phyloP scores from a whole-genome alignment of 208 protist species.

The Crithidia bombi region DNA sequence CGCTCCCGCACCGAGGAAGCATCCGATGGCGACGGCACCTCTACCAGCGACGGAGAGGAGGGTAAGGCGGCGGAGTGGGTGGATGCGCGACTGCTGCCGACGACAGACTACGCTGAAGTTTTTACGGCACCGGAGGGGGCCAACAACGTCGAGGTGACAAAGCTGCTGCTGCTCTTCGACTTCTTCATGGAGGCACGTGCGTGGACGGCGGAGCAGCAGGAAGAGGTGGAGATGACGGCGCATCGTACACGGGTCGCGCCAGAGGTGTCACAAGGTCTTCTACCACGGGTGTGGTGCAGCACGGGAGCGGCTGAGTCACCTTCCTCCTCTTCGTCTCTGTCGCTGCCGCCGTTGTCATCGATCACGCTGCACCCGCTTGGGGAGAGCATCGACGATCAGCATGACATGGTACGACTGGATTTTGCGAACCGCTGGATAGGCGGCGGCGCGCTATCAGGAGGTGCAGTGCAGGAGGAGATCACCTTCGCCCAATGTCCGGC shows the following conservation, averaged over 20 bases:
- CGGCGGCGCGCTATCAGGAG: slow-evolving; percentile 57
- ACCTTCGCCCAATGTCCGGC: slow-evolving; percentile 66
- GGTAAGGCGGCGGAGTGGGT: slow-evolving; percentile 5
- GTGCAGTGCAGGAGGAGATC: slow-evolving; percentile 84
- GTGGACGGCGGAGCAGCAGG: background rate
- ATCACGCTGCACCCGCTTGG: slow-evolving; percentile 22
- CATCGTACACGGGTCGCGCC: background rate
- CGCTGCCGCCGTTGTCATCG: slow-evolving; percentile 1
- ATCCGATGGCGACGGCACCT: background rate
- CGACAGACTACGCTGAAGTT: slow-evolving; percentile 34
- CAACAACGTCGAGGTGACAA: slow-evolving; percentile 29
- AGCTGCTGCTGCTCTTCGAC: slow-evolving; percentile 36
- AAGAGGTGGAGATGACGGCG: background rate
- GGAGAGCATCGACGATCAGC: slow-evolving; percentile 57
- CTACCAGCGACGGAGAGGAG: background rate
- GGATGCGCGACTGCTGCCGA: slow-evolving; percentile 20
- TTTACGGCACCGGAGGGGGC: slow-evolving; percentile 7
- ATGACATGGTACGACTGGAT: slow-evolving; percentile 42
- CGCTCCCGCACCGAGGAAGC: slow-evolving; percentile 5
- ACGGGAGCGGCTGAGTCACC: background rate
- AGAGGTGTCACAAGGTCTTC: background rate
- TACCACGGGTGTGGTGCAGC: background rate
- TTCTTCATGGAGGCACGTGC: slow-evolving; percentile 16
- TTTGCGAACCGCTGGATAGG: slow-evolving; percentile 80
- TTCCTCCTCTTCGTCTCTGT: background rate